These are phyloP conservation scores for Citrullus mucosospermus DNA, from an alignment of 306 rosid species.

Conservation along the genomic window DNA sequence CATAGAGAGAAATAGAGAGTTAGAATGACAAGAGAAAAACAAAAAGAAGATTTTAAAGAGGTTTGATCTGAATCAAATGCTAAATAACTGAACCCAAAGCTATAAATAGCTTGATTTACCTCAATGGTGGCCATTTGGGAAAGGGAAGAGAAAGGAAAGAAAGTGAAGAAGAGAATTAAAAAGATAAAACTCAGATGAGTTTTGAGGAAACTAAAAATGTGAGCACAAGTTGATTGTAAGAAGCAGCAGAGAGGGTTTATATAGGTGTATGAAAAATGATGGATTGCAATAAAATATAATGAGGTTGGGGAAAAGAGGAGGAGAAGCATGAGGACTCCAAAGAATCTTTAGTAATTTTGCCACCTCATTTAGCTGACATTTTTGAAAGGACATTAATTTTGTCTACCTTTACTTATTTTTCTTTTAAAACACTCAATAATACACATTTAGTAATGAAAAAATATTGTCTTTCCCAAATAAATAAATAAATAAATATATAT, in stretches of 20 bases:
- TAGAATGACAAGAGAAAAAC: not conserved
- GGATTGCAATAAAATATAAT: slow-evolving; percentile 4
- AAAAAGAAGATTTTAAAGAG: not conserved
- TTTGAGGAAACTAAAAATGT: not conserved
- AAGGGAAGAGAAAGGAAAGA: slow-evolving; percentile 5
- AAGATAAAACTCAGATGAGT: not conserved
- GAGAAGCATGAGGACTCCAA: slow-evolving; percentile 11
- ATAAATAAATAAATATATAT: no score
- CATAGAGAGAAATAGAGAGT: not conserved
- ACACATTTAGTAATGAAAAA: not conserved
- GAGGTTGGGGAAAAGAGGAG: not conserved
- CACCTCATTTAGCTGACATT: slow-evolving; percentile 40
- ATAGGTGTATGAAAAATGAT: slow-evolving; percentile 14
- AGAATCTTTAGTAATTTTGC: slow-evolving; percentile 52
- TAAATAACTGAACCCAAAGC: not conserved
- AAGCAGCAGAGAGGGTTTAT: slow-evolving; percentile 40
- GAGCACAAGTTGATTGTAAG: slow-evolving; percentile 21
- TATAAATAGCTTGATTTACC: slow-evolving; percentile 31
- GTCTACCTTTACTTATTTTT: not conserved
- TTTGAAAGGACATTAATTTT: slow-evolving; percentile 23
- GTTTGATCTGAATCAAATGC: not conserved
- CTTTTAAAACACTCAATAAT: slow-evolving; percentile 3
- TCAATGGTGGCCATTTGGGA: slow-evolving; percentile 76
- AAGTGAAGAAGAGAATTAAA: slow-evolving; percentile 9
- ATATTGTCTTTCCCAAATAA: no score